Evolutionary conservation across 164 flowering plant genomes (phyloP).

Genomic region (Berberis vulgaris): DNA sequence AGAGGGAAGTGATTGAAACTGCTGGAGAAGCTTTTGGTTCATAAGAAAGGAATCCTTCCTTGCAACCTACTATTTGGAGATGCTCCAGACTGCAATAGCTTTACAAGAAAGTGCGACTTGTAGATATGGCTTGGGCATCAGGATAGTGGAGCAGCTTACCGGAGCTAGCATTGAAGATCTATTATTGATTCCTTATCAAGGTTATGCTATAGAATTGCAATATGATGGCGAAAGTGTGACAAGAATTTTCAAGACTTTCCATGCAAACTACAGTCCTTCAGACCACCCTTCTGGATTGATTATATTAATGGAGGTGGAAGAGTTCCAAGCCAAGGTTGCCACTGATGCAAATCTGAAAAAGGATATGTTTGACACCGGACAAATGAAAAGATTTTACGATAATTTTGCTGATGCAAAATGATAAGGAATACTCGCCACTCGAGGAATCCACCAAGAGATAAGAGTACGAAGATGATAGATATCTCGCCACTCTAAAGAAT

Average conservation of each 20-base stretch:
- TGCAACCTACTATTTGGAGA: slow-evolving; percentile 41
- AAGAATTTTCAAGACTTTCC: slow-evolving; percentile 50
- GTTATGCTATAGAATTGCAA: slow-evolving; percentile 35
- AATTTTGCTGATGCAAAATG: too few species aligned
- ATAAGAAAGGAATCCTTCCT: slow-evolving; percentile 33
- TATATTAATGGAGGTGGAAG: slow-evolving; percentile 44
- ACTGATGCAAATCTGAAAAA: slow-evolving; percentile 37
- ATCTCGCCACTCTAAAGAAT: too few species aligned
- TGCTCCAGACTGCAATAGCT: slow-evolving; percentile 38
- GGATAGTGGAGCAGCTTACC: slow-evolving; percentile 57
- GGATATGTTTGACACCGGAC: too few species aligned
- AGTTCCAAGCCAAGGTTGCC: slow-evolving; percentile 43
- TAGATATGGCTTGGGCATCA: slow-evolving; percentile 36
- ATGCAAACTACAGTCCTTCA: slow-evolving; percentile 18
- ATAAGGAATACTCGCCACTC: too few species aligned
- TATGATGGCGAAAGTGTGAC: slow-evolving; percentile 51
- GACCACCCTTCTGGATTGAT: slow-evolving; percentile 22
- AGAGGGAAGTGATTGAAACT: slow-evolving; percentile 50
- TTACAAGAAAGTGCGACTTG: slow-evolving; percentile 42
- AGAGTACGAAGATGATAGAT: too few species aligned
- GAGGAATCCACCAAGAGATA: too few species aligned
- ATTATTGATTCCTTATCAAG: slow-evolving; percentile 33
- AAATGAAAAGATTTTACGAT: too few species aligned
- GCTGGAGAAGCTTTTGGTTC: slow-evolving; percentile 56
- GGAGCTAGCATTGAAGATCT: slow-evolving; percentile 47